Conservation (phyloP, 2,329 filamentous ascomycete species). For the Helotiales sp. region DNA sequence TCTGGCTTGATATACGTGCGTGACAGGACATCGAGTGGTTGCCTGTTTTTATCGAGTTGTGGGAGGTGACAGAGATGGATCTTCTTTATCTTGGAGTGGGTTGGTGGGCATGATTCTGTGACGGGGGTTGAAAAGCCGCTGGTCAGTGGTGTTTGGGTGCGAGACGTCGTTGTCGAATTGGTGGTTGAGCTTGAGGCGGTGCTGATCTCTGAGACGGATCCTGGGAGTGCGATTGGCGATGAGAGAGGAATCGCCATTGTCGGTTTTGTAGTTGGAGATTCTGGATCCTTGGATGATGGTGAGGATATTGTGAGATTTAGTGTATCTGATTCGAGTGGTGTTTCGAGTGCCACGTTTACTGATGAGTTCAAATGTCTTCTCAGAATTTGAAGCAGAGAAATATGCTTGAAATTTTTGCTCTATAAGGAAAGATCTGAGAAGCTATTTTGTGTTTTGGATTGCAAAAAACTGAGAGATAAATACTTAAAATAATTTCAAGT, state of each 20-base stretch:
- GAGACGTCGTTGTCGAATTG: background rate
- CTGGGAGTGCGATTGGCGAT: too few species aligned
- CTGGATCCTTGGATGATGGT: background rate
- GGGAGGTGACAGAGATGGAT: background rate
- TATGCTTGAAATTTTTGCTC: background rate
- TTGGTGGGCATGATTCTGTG: background rate
- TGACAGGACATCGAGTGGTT: background rate
- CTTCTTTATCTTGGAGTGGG: background rate
- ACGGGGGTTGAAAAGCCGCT: background rate
- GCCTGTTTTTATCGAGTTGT: slow-evolving; percentile 4
- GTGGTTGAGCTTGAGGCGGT: background rate
- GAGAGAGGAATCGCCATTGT: background rate
- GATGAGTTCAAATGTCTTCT: background rate
- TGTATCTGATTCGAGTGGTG: background rate
- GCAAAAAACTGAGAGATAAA: too few species aligned
- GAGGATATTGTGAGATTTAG: background rate
- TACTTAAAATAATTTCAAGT: too few species aligned
- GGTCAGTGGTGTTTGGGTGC: background rate
- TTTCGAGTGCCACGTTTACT: background rate
- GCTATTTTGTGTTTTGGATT: background rate
- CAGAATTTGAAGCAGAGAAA: background rate
- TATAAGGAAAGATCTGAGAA: background rate
- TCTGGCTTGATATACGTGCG: slow-evolving; percentile 4
- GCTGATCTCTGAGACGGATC: background rate
- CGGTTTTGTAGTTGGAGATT: too few species aligned